A percentile compares a stretch with the other conserved stretches of the same genome.
Conservation (phyloP, 495 filamentous ascomycete species). For the Hypoxylon perforatum region DNA sequence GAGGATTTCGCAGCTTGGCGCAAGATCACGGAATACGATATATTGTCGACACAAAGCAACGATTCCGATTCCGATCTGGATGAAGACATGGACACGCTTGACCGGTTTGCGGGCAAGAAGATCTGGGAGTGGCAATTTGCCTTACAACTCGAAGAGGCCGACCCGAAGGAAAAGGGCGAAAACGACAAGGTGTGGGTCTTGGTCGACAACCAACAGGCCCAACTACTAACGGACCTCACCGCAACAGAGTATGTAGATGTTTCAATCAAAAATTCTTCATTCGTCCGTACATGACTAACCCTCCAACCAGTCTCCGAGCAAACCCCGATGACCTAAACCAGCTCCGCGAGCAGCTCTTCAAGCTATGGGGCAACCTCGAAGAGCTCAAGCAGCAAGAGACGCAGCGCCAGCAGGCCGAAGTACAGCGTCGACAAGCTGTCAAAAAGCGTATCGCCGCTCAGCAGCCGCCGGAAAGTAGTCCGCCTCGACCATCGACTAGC, state of each 20-base stretch:
- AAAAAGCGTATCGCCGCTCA: constrained; percentile 40
- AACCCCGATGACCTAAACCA: constrained; percentile 55
- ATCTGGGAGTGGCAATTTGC: constrained; percentile 85
- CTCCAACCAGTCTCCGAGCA: constrained; percentile 61
- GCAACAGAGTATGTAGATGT: constrained; percentile 69
- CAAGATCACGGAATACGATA: constrained; percentile 55
- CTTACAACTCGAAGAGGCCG: constrained; percentile 74
- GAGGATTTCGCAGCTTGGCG: constrained; percentile 76
- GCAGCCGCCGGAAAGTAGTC: constrained; percentile 36
- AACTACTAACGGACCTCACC: constrained; percentile 72
- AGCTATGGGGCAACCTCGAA: constrained; percentile 88
- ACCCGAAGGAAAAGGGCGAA: constrained; percentile 41
- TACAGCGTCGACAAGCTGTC: constrained; percentile 13
- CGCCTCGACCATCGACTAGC: constrained; percentile 6
- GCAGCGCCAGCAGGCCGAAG: constrained; percentile 20
- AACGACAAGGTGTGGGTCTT: constrained; percentile 67
- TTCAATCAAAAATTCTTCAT: constrained; percentile 4
- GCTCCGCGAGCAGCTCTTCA: constrained; percentile 77
- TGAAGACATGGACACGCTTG: constrained; percentile 35
- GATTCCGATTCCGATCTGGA: constrained; percentile 49
- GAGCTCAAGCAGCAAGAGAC: constrained; percentile 65
- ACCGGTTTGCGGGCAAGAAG: constrained; percentile 36
- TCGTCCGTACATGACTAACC: constrained; percentile 19
- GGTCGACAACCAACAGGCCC: constrained; percentile 72
- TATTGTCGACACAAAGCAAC: constrained; percentile 57